Evolutionary conservation across 345 rosid genomes (phyloP).

Genomic region (Sisymbrium irio): DNA sequence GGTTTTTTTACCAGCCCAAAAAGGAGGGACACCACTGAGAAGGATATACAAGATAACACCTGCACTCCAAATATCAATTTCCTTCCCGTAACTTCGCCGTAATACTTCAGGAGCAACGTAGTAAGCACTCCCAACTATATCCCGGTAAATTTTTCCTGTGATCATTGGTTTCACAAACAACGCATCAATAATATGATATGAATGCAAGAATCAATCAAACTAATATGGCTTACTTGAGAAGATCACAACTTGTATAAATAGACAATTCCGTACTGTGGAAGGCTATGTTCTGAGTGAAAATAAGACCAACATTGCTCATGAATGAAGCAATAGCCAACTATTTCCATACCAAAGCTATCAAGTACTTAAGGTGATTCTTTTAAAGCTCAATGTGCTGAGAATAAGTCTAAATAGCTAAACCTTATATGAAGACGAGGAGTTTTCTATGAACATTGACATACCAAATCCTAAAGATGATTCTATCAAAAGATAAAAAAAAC

Average conservation of each 20-base stretch:
- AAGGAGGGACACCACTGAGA: conserved; percentile 92
- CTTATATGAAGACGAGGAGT: not conserved
- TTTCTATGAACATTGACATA: not conserved
- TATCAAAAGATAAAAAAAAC: not conserved
- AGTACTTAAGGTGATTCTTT: not conserved
- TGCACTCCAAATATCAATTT: conserved; percentile 94
- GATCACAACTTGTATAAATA: not conserved
- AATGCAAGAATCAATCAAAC: not conserved
- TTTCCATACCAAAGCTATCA: not conserved
- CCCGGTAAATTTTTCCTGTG: conserved; percentile 67
- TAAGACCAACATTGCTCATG: not conserved
- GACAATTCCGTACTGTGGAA: not conserved
- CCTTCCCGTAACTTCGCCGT: conserved; percentile 80
- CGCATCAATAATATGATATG: not conserved
- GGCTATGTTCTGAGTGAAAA: not conserved
- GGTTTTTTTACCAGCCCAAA: conserved; percentile 78
- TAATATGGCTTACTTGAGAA: not conserved
- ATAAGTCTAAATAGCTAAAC: not conserved
- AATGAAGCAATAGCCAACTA: not conserved
- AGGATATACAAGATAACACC: conserved; percentile 86
- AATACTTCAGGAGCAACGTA: conserved; percentile 96
- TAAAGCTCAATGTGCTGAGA: not conserved
- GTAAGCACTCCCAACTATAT: conserved; percentile 90
- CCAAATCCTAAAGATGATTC: too few relatives aligned
- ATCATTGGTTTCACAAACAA: not conserved